Evolutionary conservation across 208 protist species (phyloP).

Genomic region (Trypanosoma rangeli): DNA sequence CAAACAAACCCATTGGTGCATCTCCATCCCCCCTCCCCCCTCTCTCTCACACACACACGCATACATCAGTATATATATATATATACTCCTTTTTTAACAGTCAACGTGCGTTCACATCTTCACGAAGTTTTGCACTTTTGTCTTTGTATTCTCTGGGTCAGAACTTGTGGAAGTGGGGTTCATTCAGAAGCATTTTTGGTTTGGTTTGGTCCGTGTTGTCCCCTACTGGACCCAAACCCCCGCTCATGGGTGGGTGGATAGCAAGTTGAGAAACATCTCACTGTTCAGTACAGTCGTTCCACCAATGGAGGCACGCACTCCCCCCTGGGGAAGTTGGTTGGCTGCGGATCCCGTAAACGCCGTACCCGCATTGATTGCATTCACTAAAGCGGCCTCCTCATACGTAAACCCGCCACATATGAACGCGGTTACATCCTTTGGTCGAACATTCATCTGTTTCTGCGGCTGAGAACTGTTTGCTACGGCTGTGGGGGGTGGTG

Average conservation of each 20-base stretch:
- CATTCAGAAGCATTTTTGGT: not conserved
- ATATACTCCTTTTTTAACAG: not conserved
- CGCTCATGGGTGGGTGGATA: slow-evolving; percentile 30
- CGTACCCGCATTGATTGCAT: slow-evolving; percentile 60
- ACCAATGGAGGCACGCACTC: slow-evolving; percentile 47
- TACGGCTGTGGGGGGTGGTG: slow-evolving; percentile 17
- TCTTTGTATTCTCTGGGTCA: not conserved
- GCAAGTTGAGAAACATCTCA: slow-evolving; percentile 46
- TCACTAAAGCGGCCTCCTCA: slow-evolving; percentile 76
- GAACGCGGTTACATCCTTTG: slow-evolving; percentile 71
- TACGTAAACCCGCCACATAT: slow-evolving; percentile 89
- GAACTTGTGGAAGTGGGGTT: not conserved
- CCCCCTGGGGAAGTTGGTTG: slow-evolving; percentile 33
- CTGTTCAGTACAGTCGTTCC: slow-evolving; percentile 65
- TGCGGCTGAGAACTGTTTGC: slow-evolving; percentile 23
- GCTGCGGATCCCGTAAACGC: slow-evolving; percentile 58
- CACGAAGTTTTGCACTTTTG: not conserved
- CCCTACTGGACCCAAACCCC: not conserved
- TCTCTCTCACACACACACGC: too few species aligned
- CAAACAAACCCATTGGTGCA: too few species aligned
- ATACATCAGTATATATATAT: slow-evolving; percentile 1
- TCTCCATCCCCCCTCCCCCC: too few species aligned
- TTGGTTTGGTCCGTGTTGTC: not conserved
- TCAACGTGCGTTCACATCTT: not conserved
- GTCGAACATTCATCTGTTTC: slow-evolving; percentile 29